Evolutionary conservation across 164 flowering plant species (phyloP), one percentile per base, ranked within the genome.

Genomic region (Stephania yunnanensis): DNA sequence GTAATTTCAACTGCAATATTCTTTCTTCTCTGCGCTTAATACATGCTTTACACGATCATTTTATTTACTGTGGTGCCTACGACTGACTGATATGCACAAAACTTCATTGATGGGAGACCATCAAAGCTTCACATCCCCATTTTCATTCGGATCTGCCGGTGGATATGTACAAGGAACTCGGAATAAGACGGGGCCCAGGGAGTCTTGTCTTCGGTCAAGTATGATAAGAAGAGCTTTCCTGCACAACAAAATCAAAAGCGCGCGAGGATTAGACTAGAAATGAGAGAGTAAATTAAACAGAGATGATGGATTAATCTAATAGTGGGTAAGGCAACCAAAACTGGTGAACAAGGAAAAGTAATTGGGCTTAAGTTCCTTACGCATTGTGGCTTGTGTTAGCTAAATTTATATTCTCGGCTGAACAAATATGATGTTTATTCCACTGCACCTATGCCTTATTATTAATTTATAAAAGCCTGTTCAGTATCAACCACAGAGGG

Each of bases 131-230:
- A 88, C 29, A 88, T 2, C 42, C 42, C 72, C 97, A 92, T 92
- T 84, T 90, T 92, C 19, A 76, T 84, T 80, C 92, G 98, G 82
- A 94, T 94, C 81, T 91, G 96, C 74, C 92, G 85, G 76, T 94
- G 97, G 46, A 92, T 80, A 77, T 91, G 96, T 74, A 94, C 92
- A 20, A 94, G 89, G 78, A 91, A 94, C 87, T 92, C 97, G 44
- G 90, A 92, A 75, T 94, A 94, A 25, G 98, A 92, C 19, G 80
- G 85, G 79, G 89, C 87, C 10, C 76, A 73, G 2, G 83, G 77
- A 64, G 75, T 81, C 86, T 91, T 91, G 87, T 94, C 97, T 83
- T 94, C 98, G 10, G 91, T 85, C 92, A 94, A 73, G 72, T 83
- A 82, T 0, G 97, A 92, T 77, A 90, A 81, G 82, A 94, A 94